A percentile compares a stretch with the other conserved stretches of the same genome.
phyloP scores from a whole-genome alignment of 108 stramenopile species.

The Nannochloropsis oceanica region DNA sequence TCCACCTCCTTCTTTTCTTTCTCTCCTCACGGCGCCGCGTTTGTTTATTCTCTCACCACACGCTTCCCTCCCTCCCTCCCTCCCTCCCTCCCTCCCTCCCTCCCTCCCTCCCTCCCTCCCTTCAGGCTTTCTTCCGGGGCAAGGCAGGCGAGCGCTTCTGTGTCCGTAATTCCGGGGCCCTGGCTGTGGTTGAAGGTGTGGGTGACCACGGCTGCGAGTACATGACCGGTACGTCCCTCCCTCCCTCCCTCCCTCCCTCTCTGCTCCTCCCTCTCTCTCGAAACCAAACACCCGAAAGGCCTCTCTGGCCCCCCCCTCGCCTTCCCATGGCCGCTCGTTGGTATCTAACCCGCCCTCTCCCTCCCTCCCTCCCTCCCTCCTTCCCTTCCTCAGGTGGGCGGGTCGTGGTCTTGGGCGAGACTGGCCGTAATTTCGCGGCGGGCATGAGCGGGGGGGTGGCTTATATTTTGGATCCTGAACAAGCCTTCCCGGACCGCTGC shows the following conservation, averaged over 20 bases:
- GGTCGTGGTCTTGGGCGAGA: constrained; percentile 75
- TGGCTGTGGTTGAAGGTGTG: constrained; percentile 88
- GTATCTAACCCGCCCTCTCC: background rate
- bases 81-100: too few species aligned
- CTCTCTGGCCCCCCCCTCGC: background rate
- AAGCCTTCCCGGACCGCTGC: constrained; percentile 71
- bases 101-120: too few species aligned
- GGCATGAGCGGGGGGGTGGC: constrained; percentile 97
- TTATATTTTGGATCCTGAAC: constrained; percentile 85
- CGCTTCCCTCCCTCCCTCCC: background rate
- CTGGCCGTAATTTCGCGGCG: constrained; percentile 94
- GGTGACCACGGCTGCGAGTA: constrained; percentile 97
- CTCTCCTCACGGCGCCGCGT: background rate
- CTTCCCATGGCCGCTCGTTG: background rate
- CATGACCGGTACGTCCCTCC: constrained; percentile 56
- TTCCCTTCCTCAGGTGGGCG: constrained; percentile 50
- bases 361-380: background rate
- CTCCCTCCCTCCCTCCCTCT: background rate
- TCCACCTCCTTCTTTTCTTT: background rate
- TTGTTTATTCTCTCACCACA: background rate
- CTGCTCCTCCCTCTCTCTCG: background rate
- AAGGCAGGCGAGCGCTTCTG: constrained; percentile 94
- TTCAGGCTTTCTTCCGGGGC: constrained; percentile 47
- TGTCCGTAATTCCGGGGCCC: constrained; percentile 89
- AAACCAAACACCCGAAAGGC: background rate